Conservation (phyloP, 2,329 filamentous ascomycete species). For the Byssoonygena ceratinophila region DNA sequence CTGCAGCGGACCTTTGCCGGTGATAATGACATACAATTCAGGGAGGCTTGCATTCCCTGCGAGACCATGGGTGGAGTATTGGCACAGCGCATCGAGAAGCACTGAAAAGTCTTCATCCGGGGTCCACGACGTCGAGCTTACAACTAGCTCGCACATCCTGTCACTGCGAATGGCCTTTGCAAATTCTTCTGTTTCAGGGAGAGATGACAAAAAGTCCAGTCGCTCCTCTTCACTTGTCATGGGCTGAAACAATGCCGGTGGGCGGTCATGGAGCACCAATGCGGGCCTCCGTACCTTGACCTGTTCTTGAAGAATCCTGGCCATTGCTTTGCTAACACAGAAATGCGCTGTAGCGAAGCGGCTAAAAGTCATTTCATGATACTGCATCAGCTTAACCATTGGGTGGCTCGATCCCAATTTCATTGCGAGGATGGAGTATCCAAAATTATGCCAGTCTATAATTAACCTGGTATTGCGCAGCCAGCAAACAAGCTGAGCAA, state of each 20-base stretch:
- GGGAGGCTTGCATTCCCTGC: slow-evolving; percentile 45
- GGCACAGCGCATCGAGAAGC: slow-evolving; percentile 68
- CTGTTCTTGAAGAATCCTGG: slow-evolving; percentile 54
- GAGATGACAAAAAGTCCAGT: slow-evolving; percentile 49
- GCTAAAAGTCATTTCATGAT: slow-evolving; percentile 66
- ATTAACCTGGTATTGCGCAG: slow-evolving; percentile 71
- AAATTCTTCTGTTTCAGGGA: slow-evolving; percentile 54
- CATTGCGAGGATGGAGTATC: slow-evolving; percentile 76
- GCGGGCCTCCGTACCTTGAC: slow-evolving; percentile 57
- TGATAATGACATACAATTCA: slow-evolving; percentile 75
- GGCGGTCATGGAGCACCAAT: slow-evolving; percentile 73
- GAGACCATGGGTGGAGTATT: slow-evolving; percentile 52
- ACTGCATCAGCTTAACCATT: slow-evolving; percentile 64
- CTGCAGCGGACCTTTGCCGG: slow-evolving; percentile 82
- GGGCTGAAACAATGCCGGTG: slow-evolving; percentile 70
- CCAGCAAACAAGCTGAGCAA: slow-evolving; percentile 62
- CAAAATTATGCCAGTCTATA: slow-evolving; percentile 99
- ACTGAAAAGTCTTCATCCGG: slow-evolving; percentile 90
- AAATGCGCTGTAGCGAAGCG: slow-evolving; percentile 63
- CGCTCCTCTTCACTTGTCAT: slow-evolving; percentile 43
- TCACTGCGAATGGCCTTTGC: slow-evolving; percentile 50
- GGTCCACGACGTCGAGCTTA: slow-evolving; percentile 96
- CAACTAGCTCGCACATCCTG: slow-evolving; percentile 55
- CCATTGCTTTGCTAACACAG: slow-evolving; percentile 85
- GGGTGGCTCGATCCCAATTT: slow-evolving; percentile 55